Conservation (phyloP, 192 early-diverging fungal genomes). For the Anaeromyces robustus region DNA sequence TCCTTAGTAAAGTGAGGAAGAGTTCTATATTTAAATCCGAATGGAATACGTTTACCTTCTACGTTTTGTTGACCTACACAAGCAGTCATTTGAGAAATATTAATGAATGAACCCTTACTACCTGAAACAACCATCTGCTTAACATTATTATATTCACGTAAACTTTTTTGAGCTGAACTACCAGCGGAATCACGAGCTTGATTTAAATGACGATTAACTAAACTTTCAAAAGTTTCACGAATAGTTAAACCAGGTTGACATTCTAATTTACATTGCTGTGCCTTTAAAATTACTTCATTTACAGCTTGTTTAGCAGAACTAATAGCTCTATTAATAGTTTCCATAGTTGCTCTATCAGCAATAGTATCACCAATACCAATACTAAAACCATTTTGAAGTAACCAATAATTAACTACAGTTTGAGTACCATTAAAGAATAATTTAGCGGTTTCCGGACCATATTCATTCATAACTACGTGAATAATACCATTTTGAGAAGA, state of each 20-base stretch:
- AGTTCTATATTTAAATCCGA: slow-evolving; percentile 84
- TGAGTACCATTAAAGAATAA: slow-evolving; percentile 85
- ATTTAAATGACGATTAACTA: slow-evolving; percentile 74
- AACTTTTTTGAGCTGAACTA: slow-evolving; percentile 58
- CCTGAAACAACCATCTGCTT: slow-evolving; percentile 92
- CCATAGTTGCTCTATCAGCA: slow-evolving; percentile 69
- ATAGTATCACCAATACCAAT: slow-evolving; percentile 96
- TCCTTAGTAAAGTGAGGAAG: slow-evolving; percentile 97
- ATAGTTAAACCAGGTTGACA: slow-evolving; percentile 81
- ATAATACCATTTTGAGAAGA: slow-evolving; percentile 69
- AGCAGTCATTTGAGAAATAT: slow-evolving; percentile 94
- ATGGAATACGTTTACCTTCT: slow-evolving; percentile 97
- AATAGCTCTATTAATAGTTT: slow-evolving; percentile 60
- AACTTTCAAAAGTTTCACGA: slow-evolving; percentile 78
- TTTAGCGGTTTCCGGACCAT: slow-evolving; percentile 71
- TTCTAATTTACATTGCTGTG: slow-evolving; percentile 72
- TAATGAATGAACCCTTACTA: slow-evolving; percentile 90
- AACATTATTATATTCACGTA: slow-evolving; percentile 88
- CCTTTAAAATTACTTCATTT: slow-evolving; percentile 57
- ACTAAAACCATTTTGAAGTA: slow-evolving; percentile 86
- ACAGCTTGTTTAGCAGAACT: slow-evolving; percentile 60
- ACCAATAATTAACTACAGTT: slow-evolving; percentile 88
- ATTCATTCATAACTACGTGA: slow-evolving; percentile 89
- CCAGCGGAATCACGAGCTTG: slow-evolving; percentile 83
- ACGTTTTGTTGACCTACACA: slow-evolving; percentile 99